Evolutionary conservation across 257 asterid species (phyloP), one percentile per base, ranked within the genome.

Genomic region (Solanum dulcamara): DNA sequence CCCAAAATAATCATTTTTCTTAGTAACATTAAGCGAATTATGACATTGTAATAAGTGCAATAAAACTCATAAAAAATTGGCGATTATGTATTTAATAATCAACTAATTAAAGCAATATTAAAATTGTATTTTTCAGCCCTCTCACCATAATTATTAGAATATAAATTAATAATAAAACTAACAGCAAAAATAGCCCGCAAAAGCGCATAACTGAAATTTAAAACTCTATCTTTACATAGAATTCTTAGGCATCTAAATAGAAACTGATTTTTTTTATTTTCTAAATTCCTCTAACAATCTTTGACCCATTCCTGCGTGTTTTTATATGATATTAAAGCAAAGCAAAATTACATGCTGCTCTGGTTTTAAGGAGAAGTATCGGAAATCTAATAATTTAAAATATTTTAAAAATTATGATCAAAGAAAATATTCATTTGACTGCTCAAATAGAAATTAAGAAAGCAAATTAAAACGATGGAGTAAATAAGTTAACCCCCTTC

Each of bases 161-260:
- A 10, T n/a, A n/a, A 59, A 60, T 46, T 32, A 4, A n/a, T 13
- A 75, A 75, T 44, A 26, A 26, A 75, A 44, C 38, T 44, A 26
- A 13, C 81, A 75, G 24, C 59, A 75, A 46, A 26, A 14, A 40
- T 42, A 75, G 59, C 60, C 81, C 60, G 5, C 40, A 75, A 75
- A 15, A 75, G 1, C 8, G 60, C 82, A 74, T 86, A 87, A 86
- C 90, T 38, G 88, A 88, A 81, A 53, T 46, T 59, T 40, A 42
- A 88, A 84, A 59, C 44, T 66, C 28, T 42, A 89, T 37, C 79
- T 17, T n/a, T 60, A 26, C 67, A 46, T 64, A 87, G 87, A 85
- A 85, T 79, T 32, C 75, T 74, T 57, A 64, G 90, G 91, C 82
- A 84, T 88, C 84, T 48, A 86, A 86, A 83, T 74, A 30, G 80